Evolutionary conservation across 2,329 filamentous ascomycete species (phyloP), one percentile per base, ranked within the genome.

Genomic region (Aspergillus neotritici): DNA sequence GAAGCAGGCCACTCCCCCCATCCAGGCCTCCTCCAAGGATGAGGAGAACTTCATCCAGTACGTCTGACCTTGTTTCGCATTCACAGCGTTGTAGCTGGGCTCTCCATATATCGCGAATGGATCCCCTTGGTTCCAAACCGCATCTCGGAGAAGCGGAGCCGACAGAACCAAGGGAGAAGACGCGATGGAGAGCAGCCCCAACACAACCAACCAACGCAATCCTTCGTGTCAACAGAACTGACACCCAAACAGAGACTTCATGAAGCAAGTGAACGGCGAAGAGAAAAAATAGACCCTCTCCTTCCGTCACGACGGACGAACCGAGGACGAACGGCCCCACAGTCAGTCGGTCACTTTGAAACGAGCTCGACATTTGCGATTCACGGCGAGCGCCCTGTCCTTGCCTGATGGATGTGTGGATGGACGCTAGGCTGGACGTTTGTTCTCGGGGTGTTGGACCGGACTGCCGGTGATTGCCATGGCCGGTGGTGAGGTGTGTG

Each of bases 41-140:
- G 80, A 84, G 70, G 80, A 83, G 70, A 75, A 75, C 60, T 84
- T 83, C 66, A 80, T 84, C 61, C 77, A 82, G 80, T 84, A 77
- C 51, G 76, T 72, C 37, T 2, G 38, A 25, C n/a, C 38, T 17
- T 11, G 15, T 13, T 5, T 17, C 25, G 14, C n/a, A n/a, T 10
- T 29, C 3, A 29, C 13, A 21, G 7, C 17, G 7, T 21, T 5
- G 7, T 21, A 4, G 7, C 5, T 25, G 21, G 21, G 21, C 21
- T 25, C 21, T 25, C 21, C 21, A 25, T 25, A 25, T 25, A 8
- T 25, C 21, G 17, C 17, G 17, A 21, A 25, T 25, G 21, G 21
- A 25, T 8, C 3, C 5, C 21, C 21, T 5, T 5, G 5, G 21
- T 25, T 25, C 21, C 7, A 25, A 6, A 8, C 21, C 9, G 7